phyloP scores from a whole-genome alignment of 768 basidiomycete genomes.

The Kwoniella dejecticola region DNA sequence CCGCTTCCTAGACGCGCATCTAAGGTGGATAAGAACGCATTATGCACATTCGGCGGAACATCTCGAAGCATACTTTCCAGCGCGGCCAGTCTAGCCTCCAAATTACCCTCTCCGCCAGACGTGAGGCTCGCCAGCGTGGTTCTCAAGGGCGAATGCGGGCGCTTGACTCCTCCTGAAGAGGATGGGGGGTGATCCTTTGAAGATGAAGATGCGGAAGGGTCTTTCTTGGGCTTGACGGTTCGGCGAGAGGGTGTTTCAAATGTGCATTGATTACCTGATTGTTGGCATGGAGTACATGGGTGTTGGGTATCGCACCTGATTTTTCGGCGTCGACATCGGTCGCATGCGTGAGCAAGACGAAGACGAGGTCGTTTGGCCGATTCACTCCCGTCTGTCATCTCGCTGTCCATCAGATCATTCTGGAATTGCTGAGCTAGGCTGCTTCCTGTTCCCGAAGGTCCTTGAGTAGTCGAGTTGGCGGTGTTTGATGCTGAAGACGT shows the following conservation, averaged over 20 bases:
- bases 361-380: constrained; percentile 48
- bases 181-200: too few species aligned
- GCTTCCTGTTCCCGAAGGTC: not conserved
- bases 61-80: constrained; percentile 56
- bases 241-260: constrained; percentile 55
- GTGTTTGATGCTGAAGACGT: too few species aligned
- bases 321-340: constrained; percentile 47
- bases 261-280: constrained; percentile 52
- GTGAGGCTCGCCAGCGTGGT: constrained; percentile 5
- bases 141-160: constrained; percentile 26
- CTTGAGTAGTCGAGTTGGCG: not conserved
- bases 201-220: not conserved
- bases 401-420: constrained; percentile 1
- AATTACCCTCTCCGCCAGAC: constrained; percentile 14
- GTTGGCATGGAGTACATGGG: constrained; percentile 54
- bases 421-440: not conserved
- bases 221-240: constrained; percentile 35
- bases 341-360: constrained; percentile 50
- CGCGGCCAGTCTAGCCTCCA: constrained; percentile 54
- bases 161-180: constrained; percentile 24
- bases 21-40: constrained; percentile 52
- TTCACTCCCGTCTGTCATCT: constrained; percentile 10
- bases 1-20: constrained; percentile 51
- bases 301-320: constrained; percentile 55
- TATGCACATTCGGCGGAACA: constrained; percentile 56